phyloP scores from a whole-genome alignment of 1,284 basidiomycete genomes.

The Apiotrichum sp. region DNA sequence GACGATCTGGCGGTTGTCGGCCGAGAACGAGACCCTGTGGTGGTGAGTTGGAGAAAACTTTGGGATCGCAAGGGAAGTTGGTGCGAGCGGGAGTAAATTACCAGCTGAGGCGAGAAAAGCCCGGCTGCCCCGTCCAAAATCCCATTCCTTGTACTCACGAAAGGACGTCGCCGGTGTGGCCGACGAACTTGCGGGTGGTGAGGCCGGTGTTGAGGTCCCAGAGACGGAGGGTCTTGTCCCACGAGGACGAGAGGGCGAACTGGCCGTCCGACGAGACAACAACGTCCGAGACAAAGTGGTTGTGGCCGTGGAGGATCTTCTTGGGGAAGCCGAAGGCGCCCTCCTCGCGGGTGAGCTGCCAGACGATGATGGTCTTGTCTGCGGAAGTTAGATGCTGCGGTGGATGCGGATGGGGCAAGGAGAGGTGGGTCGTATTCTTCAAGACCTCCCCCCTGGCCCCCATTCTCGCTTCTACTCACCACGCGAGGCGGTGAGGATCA shows the following conservation, averaged over 20 bases:
- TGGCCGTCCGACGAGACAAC: constrained; percentile 98
- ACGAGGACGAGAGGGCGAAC: constrained; percentile 97
- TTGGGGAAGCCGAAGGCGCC: constrained; percentile 85
- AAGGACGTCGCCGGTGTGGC: constrained; percentile 95
- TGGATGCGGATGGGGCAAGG: background rate
- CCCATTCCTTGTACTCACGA: constrained; percentile 51
- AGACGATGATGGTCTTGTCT: constrained; percentile 99
- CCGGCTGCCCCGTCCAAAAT: background rate
- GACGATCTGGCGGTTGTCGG: constrained; percentile 98
- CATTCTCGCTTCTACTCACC: constrained; percentile 54
- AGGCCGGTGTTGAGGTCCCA: constrained; percentile 96
- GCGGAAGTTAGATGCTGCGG: constrained; percentile 6
- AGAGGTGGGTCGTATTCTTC: too few relatives aligned
- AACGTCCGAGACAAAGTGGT: constrained; percentile 99
- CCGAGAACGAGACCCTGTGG: constrained; percentile 77
- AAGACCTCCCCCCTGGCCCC: background rate
- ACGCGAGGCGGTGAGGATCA: constrained; percentile 94
- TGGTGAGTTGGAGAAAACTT: background rate
- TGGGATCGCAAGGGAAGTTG: background rate
- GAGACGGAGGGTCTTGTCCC: constrained; percentile 99
- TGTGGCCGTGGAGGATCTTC: constrained; percentile 96
- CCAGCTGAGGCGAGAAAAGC: too few relatives aligned
- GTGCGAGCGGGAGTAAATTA: background rate
- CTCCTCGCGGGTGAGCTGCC: constrained; percentile 96
- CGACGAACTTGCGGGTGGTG: constrained; percentile 94